These are phyloP conservation scores for Mortierella sp. DNA, from an alignment of 371 early-diverging fungal species.

Conservation along the genomic window DNA sequence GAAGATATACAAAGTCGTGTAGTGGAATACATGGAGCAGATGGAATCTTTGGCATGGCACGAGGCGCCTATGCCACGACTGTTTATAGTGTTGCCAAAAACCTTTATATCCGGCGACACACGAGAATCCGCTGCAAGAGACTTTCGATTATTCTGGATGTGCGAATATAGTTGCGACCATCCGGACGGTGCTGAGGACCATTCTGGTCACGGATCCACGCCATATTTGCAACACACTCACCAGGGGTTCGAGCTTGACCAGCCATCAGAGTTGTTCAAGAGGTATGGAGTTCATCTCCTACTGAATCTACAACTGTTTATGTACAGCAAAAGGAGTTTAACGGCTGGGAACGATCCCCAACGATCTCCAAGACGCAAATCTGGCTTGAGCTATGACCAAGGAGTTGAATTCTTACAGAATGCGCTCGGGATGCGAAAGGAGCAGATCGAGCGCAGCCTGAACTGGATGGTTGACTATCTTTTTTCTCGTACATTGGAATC, in stretches of 20 bases:
- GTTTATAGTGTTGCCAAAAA: conserved; percentile 23
- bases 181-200: conserved; percentile 10
- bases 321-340: conserved; percentile 2
- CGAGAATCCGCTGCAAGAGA: not conserved
- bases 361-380: not conserved
- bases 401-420: conserved; percentile 1
- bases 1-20: conserved; percentile 1
- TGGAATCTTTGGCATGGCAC: conserved; percentile 5
- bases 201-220: not conserved
- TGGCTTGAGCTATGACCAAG: conserved; percentile 1
- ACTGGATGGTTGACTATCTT: conserved; percentile 4
- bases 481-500: conserved; percentile 1
- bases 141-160: conserved; percentile 35
- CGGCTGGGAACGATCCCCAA: not conserved
- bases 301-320: conserved; percentile 27
- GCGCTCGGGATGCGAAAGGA: not conserved
- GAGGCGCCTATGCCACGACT: conserved; percentile 31
- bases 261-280: conserved; percentile 31
- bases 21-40: conserved; percentile 5
- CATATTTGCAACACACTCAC: conserved; percentile 1
- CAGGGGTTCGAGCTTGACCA: conserved; percentile 26
- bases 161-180: conserved; percentile 28
- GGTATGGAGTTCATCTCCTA: conserved; percentile 26
- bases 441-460: conserved; percentile 2
- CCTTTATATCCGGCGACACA: not conserved